A percentile compares a stretch with the other conserved stretches of the same genome.
phyloP scores from a whole-genome alignment of 2,329 filamentous ascomycete genomes.

The Colletotrichum sp. region DNA sequence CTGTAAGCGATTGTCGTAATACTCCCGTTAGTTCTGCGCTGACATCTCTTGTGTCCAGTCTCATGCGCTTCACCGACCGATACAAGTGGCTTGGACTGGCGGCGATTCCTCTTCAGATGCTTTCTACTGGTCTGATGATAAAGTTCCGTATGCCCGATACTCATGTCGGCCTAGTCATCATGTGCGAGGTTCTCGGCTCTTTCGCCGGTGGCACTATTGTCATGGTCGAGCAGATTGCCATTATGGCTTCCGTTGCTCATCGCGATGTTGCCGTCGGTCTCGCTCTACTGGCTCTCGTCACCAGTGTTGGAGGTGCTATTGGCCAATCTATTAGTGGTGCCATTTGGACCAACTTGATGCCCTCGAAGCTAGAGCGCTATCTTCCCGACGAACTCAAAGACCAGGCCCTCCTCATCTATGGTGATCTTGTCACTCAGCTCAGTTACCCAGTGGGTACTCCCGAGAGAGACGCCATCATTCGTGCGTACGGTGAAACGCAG shows the following conservation, averaged over 20 bases:
- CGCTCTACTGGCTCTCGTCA: slow-evolving; percentile 33
- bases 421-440: slow-evolving; percentile 36
- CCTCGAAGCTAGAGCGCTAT: slow-evolving; percentile 36
- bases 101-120: slow-evolving; percentile 34
- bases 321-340: slow-evolving; percentile 34
- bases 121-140: slow-evolving; percentile 34
- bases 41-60: slow-evolving; percentile 9
- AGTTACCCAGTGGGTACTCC: slow-evolving; percentile 43
- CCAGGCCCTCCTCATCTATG: slow-evolving; percentile 49
- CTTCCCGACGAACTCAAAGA: slow-evolving; percentile 39
- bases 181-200: slow-evolving; percentile 42
- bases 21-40: background rate
- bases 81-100: slow-evolving; percentile 36
- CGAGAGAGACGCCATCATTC: slow-evolving; percentile 45
- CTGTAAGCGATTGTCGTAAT: slow-evolving; percentile 14
- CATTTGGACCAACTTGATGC: slow-evolving; percentile 41
- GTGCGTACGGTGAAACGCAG: slow-evolving; percentile 53
- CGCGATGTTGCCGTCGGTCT: slow-evolving; percentile 35
- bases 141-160: slow-evolving; percentile 35
- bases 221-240: slow-evolving; percentile 51
- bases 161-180: slow-evolving; percentile 37
- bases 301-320: slow-evolving; percentile 34
- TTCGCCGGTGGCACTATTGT: slow-evolving; percentile 40
- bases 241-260: slow-evolving; percentile 36
- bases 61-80: slow-evolving; percentile 32